These are phyloP conservation scores for sorghum (Sorghum bicolor) DNA, from an alignment of 176 grass and related monocot genomes.

Conservation along the genomic window Sorghum_bicolor_NCBIv3 NC_012870.2:9480501-9481000, in stretches of 20 bases:
- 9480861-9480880: no score
- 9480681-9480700: conserved; percentile 54
- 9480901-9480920: no score
- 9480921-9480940: no score
- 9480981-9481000: no score
- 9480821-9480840: not conserved
- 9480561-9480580: not conserved
- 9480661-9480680: conserved; percentile 65
- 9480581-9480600: conserved; percentile 15
- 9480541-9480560: not conserved
- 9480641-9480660: conserved; percentile 38
- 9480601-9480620: not conserved
- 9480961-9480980: no score
- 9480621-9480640: conserved; percentile 42
- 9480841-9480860: not conserved
- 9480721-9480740: conserved; percentile 45
- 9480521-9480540: not conserved
- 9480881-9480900: no score
- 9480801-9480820: conserved; percentile 4
- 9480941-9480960: no score
- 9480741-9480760: conserved; percentile 23
- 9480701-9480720: conserved; percentile 41
- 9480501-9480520: not conserved
- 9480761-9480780: not conserved
- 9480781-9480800: conserved; percentile 11